Percentiles rank a stretch among this genome's conserved stretches.
Evolutionary conservation across 176 grass and related monocot genomes (phyloP).

Genomic region (Ensete ventricosum): DNA sequence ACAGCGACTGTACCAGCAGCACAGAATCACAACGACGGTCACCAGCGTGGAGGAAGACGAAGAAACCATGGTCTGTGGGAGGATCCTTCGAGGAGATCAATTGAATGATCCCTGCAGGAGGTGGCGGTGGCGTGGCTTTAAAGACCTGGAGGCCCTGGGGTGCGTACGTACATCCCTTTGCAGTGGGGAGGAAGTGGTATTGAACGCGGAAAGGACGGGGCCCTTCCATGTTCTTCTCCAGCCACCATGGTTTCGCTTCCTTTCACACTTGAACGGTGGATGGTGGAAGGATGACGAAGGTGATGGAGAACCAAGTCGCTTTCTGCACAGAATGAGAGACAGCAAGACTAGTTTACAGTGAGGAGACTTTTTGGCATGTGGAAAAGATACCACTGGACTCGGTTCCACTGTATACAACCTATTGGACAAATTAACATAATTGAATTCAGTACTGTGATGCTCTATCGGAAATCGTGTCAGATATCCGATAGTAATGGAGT

Average conservation of each 20-base stretch:
- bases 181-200: background rate
- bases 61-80: background rate
- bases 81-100: background rate
- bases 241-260: background rate
- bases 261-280: background rate
- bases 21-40: background rate
- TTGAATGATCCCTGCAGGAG: no score
- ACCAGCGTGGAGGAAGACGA: conserved; percentile 1
- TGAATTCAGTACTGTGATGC: no score
- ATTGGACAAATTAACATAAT: no score
- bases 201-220: background rate
- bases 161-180: background rate
- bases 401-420: no score
- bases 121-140: no score
- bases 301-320: background rate
- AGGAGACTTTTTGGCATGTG: no score
- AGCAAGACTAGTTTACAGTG: no score
- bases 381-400: no score
- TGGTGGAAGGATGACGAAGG: background rate
- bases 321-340: no score
- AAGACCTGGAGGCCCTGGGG: background rate
- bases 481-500: no score
- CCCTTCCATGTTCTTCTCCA: background rate
- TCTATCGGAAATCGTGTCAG: no score
- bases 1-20: background rate